Evolutionary conservation across 257 asterid species (phyloP).

Genomic region (Solanum piurae): DNA sequence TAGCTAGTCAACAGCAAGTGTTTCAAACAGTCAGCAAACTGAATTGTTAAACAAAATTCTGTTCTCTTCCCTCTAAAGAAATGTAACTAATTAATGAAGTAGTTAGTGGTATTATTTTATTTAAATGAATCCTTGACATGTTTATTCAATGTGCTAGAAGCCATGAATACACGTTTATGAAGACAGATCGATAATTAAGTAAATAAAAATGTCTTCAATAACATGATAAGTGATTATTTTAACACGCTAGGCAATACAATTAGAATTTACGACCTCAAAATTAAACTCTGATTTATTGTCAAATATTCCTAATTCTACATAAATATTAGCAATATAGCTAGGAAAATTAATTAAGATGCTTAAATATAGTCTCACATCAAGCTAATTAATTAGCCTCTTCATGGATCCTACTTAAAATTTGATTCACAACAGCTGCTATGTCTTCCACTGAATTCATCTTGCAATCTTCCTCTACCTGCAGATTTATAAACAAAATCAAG

Average conservation of each 20-base stretch:
- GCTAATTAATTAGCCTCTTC: slow-evolving; percentile 3
- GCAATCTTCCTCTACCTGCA: slow-evolving; percentile 37
- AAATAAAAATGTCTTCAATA: not conserved
- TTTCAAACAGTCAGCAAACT: not conserved
- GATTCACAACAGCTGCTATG: slow-evolving; percentile 29
- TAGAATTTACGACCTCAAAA: not conserved
- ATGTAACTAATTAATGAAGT: not conserved
- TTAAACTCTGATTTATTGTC: not conserved
- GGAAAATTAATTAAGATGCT: not conserved
- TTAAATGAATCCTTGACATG: not conserved
- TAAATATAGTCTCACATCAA: not conserved
- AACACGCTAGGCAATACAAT: not conserved
- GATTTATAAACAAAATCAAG: not conserved
- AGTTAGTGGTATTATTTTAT: not conserved
- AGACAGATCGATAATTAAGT: not conserved
- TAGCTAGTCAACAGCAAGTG: not conserved
- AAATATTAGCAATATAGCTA: not conserved
- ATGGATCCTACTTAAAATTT: slow-evolving; percentile 8
- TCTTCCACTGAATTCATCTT: slow-evolving; percentile 21
- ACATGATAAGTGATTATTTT: not conserved
- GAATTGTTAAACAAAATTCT: not conserved
- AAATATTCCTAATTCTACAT: not conserved
- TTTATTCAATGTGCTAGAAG: not conserved
- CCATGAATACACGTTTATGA: not conserved
- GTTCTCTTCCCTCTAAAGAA: not conserved